phyloP scores from a whole-genome alignment of 208 protist genomes.

The Crithidia brevicula region DNA sequence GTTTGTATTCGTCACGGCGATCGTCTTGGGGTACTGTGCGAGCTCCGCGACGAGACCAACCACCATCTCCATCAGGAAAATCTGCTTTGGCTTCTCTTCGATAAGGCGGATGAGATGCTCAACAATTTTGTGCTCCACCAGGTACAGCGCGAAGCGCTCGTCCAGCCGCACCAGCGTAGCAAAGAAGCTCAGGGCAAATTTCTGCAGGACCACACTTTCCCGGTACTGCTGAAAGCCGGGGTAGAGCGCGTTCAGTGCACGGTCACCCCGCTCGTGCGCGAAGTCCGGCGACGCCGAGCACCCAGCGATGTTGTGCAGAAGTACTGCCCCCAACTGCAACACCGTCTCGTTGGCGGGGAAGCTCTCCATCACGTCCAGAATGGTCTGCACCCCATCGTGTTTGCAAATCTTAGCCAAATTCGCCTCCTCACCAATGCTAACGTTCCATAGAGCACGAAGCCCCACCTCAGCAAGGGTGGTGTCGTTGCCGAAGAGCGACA shows the following conservation, averaged over 20 bases:
- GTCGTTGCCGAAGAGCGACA: constrained; percentile 63
- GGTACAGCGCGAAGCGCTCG: constrained; percentile 44
- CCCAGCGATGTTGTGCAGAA: constrained; percentile 80
- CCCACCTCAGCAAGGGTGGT: constrained; percentile 50
- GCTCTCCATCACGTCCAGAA: constrained; percentile 65
- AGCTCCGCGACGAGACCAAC: constrained; percentile 72
- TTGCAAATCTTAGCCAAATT: constrained; percentile 47
- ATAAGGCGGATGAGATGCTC: constrained; percentile 66
- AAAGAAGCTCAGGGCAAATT: constrained; percentile 85
- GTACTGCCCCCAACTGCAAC: constrained; percentile 68
- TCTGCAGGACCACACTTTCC: constrained; percentile 76
- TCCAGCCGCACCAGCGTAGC: constrained; percentile 54
- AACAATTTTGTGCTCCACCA: constrained; percentile 57
- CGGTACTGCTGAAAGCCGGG: constrained; percentile 55
- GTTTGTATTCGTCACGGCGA: constrained; percentile 28
- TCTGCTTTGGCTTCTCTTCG: constrained; percentile 59
- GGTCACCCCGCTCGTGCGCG: constrained; percentile 36
- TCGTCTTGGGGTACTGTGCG: constrained; percentile 51
- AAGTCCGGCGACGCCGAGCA: constrained; percentile 43
- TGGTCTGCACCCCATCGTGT: constrained; percentile 45
- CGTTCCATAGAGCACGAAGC: constrained; percentile 84
- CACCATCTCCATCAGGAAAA: constrained; percentile 87
- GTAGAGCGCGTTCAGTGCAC: constrained; percentile 52
- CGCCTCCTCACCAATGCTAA: constrained; percentile 66
- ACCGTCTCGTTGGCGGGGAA: constrained; percentile 68